Evolutionary conservation across 2,329 filamentous ascomycete species (phyloP), one percentile per base, ranked within the genome.

Genomic region (Colletotrichum musae): DNA sequence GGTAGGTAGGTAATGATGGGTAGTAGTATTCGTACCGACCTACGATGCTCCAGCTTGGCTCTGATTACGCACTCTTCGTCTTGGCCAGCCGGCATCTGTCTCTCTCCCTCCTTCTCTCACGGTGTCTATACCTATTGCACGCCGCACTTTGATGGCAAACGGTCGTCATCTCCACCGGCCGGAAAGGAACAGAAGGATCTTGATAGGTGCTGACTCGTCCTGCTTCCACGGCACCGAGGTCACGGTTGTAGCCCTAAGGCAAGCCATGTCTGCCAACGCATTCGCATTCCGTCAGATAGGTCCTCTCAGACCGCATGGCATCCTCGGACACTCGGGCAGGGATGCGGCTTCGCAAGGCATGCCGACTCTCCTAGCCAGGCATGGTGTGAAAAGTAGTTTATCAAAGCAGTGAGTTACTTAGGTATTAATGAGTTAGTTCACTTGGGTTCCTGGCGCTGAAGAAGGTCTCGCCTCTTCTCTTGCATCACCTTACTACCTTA

Each of bases 231-330:
- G 52, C 64, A 59, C 56, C 48, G 48, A 54, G 41, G 56, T 47
- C 58, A 63, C 51, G 52, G 67, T 64, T 43, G 54, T 43, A 68
- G 62, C 57, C 62, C 67, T 68, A 66, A 70, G 61, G 52, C 70
- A 70, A 67, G 67, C 67, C 70, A 67, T 54, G 58, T 50, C 58
- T 70, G 67, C 67, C 54, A 71, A 41, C 70, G 39, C 62, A 71
- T 63, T 43, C 32, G 39, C 62, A 71, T 63, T 43, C 32, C 24
- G 43, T 36, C 26, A 43, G n/a, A 4, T 16, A 21, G 15, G 13
- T 43, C 45, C 13, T 63, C 51, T 45, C 50, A 24, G 58, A 62
- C 64, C 28, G 50, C 41, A 51, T 18, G 21, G 21, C 21, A 24
- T 24, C 3, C 43, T 39, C 18, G 41, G 41, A 13, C 62, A 36